phyloP scores from a whole-genome alignment of 2,329 filamentous ascomycete genomes.

The Fusarium sp. region DNA sequence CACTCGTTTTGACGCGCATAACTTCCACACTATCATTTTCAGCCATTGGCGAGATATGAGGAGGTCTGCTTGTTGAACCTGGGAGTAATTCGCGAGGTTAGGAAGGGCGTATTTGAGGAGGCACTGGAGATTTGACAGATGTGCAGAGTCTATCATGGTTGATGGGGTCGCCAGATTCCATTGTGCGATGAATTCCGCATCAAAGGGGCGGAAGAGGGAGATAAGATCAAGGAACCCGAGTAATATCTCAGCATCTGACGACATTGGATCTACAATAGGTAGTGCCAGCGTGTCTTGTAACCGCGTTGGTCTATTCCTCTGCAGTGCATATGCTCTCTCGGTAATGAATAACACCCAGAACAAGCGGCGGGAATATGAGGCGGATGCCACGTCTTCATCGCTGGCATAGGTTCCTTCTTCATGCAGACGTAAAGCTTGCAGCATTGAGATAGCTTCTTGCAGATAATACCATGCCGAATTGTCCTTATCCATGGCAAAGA shows the following conservation, averaged over 20 bases:
- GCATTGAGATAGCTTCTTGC: constrained; percentile 48
- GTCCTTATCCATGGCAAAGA: constrained; percentile 50
- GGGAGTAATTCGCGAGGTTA: constrained; percentile 17
- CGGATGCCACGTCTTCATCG: background rate
- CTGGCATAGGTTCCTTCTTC: constrained; percentile 47
- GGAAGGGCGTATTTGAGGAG: constrained; percentile 28
- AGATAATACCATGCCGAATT: constrained; percentile 53
- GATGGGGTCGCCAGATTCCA: constrained; percentile 45
- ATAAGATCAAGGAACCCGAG: constrained; percentile 51
- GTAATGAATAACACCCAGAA: constrained; percentile 52
- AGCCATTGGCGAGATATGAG: constrained; percentile 48
- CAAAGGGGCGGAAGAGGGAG: constrained; percentile 45
- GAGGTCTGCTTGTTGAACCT: constrained; percentile 45
- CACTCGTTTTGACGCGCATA: constrained; percentile 43
- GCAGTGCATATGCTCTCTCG: constrained; percentile 50
- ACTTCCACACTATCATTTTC: constrained; percentile 47
- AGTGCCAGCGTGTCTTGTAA: constrained; percentile 44
- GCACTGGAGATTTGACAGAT: constrained; percentile 21
- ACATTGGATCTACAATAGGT: constrained; percentile 25
- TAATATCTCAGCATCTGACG: constrained; percentile 46
- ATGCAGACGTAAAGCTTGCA: constrained; percentile 48
- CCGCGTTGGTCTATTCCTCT: constrained; percentile 49
- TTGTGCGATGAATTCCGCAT: constrained; percentile 45
- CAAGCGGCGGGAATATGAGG: constrained; percentile 44
- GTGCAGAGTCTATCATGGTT: background rate